Evolutionary conservation across 2,329 filamentous ascomycete species (phyloP).

Genomic region (Diaporthe ilicicola): DNA sequence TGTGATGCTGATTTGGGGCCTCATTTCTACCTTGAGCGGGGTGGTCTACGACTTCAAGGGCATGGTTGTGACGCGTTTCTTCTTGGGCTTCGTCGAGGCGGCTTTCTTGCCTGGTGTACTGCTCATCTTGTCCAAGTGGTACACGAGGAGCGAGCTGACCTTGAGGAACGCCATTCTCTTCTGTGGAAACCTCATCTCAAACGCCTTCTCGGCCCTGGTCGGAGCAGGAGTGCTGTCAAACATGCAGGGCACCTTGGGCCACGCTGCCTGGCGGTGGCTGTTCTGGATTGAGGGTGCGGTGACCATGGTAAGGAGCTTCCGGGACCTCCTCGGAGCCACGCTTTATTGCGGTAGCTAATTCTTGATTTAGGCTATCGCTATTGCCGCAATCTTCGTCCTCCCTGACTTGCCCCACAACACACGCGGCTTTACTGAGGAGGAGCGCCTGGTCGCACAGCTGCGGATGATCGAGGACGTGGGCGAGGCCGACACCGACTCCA

Average conservation of each 20-base stretch:
- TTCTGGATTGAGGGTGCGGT: constrained; percentile 66
- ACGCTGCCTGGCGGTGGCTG: constrained; percentile 68
- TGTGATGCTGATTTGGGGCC: constrained; percentile 67
- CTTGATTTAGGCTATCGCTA: constrained; percentile 45
- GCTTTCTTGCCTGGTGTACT: constrained; percentile 72
- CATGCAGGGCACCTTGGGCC: constrained; percentile 63
- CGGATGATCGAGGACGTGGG: constrained; percentile 67
- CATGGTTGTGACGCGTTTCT: constrained; percentile 65
- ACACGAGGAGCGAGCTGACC: constrained; percentile 67
- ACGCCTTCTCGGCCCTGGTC: constrained; percentile 67
- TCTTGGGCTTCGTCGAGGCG: constrained; percentile 70
- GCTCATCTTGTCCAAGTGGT: constrained; percentile 72
- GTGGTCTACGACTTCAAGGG: constrained; percentile 59
- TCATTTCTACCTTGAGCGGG: constrained; percentile 66
- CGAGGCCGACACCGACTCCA: constrained; percentile 61
- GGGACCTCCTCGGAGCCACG: background rate
- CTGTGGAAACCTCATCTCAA: constrained; percentile 67
- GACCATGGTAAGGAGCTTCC: constrained; percentile 50
- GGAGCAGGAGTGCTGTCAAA: constrained; percentile 66
- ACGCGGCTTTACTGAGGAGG: constrained; percentile 66
- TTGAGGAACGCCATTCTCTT: constrained; percentile 65
- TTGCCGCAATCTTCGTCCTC: constrained; percentile 56
- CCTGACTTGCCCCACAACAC: constrained; percentile 66
- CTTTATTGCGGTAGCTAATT: background rate
- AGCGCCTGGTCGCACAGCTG: constrained; percentile 62